Evolutionary conservation across 306 rosid genomes (phyloP).

Genomic region (Abrus pulchellus): DNA sequence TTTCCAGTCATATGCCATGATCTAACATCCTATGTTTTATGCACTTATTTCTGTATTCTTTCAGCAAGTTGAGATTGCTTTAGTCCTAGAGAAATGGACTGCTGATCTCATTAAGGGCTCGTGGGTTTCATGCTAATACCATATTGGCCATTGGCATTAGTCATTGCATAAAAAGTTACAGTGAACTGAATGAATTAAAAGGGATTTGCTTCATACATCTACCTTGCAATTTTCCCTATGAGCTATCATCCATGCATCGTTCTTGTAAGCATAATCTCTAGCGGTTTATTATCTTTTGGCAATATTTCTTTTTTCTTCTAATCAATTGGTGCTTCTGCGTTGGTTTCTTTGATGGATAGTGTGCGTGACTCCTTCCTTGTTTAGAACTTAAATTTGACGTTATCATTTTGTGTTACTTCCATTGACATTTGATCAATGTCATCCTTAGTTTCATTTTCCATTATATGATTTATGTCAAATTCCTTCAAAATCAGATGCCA

Average conservation of each 20-base stretch:
- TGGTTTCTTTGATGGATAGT: conserved; percentile 19
- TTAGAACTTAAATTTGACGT: conserved; percentile 29
- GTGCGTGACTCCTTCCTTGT: conserved; percentile 18
- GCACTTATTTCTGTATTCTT: conserved; percentile 13
- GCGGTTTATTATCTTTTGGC: conserved; percentile 1
- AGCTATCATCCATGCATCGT: conserved; percentile 6
- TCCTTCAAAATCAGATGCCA: conserved; percentile 12
- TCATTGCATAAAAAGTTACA: neutral
- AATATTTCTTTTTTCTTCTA: neutral
- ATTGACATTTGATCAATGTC: conserved; percentile 31
- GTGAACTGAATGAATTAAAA: neutral
- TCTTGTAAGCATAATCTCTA: conserved; percentile 6
- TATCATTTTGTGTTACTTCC: conserved; percentile 21
- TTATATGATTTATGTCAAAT: conserved; percentile 27
- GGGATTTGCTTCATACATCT: conserved; percentile 1
- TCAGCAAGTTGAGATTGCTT: neutral
- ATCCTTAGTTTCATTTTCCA: conserved; percentile 2
- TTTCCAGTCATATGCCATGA: conserved; percentile 27
- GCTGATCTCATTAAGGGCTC: neutral
- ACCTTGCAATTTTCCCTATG: neutral
- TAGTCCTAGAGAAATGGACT: neutral
- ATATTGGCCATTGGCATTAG: conserved; percentile 2
- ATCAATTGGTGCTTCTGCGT: conserved; percentile 19
- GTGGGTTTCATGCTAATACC: neutral
- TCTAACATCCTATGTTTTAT: neutral